Percentiles rank a stretch among this genome's conserved stretches.
These are phyloP conservation scores for Meredithiella fracta DNA, from an alignment of 2,329 filamentous ascomycete genomes.

Conservation along the genomic window DNA sequence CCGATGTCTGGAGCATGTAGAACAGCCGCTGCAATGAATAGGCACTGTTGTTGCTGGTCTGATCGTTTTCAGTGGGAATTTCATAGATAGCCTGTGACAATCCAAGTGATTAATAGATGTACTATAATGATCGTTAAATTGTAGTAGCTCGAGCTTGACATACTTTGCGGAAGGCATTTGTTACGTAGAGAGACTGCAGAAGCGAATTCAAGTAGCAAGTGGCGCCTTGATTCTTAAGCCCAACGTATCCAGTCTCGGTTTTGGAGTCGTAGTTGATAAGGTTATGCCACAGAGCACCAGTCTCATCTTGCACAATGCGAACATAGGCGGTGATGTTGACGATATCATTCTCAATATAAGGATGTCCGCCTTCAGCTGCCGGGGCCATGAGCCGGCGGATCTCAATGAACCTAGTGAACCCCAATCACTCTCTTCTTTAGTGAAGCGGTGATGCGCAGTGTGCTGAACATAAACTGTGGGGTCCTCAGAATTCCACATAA, in stretches of 20 bases:
- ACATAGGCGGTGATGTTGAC: constrained; percentile 74
- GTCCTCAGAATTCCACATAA: constrained; percentile 86
- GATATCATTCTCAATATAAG: constrained; percentile 59
- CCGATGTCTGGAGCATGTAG: constrained; percentile 81
- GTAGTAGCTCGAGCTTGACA: background rate
- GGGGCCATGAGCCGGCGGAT: constrained; percentile 68
- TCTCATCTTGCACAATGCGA: constrained; percentile 70
- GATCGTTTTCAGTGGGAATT: constrained; percentile 80
- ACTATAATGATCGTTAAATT: too few relatives aligned
- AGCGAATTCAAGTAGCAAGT: constrained; percentile 80
- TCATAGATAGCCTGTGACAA: constrained; percentile 67
- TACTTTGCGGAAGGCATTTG: constrained; percentile 84
- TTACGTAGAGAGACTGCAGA: constrained; percentile 71
- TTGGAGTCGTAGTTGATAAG: constrained; percentile 97
- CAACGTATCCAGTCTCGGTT: constrained; percentile 93
- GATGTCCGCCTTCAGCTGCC: constrained; percentile 54
- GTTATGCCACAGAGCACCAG: constrained; percentile 79
- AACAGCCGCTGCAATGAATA: constrained; percentile 89
- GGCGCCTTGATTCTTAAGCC: constrained; percentile 89
- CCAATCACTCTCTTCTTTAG: constrained; percentile 92
- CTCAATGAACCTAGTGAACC: constrained; percentile 96
- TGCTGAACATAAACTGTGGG: constrained; percentile 71
- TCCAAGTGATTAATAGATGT: background rate
- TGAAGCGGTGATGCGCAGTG: constrained; percentile 87
- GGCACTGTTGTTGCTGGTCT: constrained; percentile 69